Conservation (phyloP, 2,329 filamentous ascomycete genomes). For the Orbilia ellipsospora region DNA sequence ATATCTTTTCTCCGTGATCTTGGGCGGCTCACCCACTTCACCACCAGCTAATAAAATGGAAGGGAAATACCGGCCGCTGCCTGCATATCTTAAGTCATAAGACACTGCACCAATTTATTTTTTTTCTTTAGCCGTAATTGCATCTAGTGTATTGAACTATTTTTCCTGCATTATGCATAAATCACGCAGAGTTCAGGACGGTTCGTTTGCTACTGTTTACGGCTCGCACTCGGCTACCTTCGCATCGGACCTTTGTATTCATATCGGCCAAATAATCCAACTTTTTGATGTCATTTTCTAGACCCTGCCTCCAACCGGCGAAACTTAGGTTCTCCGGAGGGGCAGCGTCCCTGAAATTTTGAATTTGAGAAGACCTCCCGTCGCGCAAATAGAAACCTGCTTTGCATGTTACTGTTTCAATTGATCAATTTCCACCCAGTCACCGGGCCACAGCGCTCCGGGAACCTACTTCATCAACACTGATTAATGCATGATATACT, state of each 20-base stretch:
- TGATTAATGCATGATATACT: conserved; percentile 11
- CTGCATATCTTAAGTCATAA: conserved; percentile 34
- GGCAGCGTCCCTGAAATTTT: no score
- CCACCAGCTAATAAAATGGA: not conserved
- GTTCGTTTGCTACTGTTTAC: not conserved
- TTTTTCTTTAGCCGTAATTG: conserved; percentile 41
- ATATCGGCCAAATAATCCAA: conserved; percentile 11
- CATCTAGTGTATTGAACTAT: conserved; percentile 23
- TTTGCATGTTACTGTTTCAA: no score
- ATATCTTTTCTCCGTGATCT: not conserved
- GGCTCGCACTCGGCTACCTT: not conserved
- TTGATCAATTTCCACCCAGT: no score
- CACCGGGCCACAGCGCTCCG: not conserved
- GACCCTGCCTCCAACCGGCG: not conserved
- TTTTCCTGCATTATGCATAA: conserved; percentile 52
- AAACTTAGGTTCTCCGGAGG: not conserved
- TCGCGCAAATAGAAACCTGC: no score
- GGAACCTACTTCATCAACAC: not conserved
- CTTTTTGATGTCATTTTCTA: not conserved
- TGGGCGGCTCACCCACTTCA: conserved; percentile 19
- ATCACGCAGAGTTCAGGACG: conserved; percentile 32
- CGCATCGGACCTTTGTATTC: conserved; percentile 3
- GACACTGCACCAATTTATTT: conserved; percentile 4
- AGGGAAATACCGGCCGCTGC: conserved; percentile 27
- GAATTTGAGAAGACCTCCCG: no score